Percentiles rank a stretch among this genome's conserved stretches.
Evolutionary conservation across 305 asterid genomes (phyloP).

Genomic region (Fraxinus xanthoxyloides): DNA sequence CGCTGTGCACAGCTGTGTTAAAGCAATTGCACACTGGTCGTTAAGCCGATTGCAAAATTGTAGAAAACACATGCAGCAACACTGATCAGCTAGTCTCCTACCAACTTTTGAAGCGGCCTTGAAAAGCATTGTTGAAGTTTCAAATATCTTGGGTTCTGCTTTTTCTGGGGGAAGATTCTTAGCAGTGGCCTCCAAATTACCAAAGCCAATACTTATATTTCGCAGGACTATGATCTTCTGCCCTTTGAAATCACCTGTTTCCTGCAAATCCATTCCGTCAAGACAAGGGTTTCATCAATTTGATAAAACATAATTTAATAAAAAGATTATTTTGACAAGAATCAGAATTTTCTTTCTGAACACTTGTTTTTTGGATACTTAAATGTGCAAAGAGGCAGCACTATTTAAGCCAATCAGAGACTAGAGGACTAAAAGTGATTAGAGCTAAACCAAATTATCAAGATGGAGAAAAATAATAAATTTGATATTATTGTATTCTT

Average conservation of each 20-base stretch:
- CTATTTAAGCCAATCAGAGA: neutral
- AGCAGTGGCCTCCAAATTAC: conserved; percentile 58
- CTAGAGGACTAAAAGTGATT: neutral
- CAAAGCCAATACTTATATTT: conserved; percentile 56
- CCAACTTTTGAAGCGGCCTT: conserved; percentile 55
- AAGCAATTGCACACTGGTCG: conserved; percentile 65
- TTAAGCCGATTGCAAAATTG: conserved; percentile 50
- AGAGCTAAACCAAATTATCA: neutral
- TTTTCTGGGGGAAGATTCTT: conserved; percentile 58
- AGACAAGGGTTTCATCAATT: neutral
- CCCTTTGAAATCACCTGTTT: conserved; percentile 18
- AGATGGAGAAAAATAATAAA: neutral
- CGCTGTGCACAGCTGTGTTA: conserved; percentile 65
- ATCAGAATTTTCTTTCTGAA: neutral
- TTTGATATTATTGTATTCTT: neutral
- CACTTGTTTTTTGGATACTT: neutral
- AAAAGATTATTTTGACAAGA: neutral
- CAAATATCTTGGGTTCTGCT: conserved; percentile 61
- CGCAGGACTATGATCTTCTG: conserved; percentile 43
- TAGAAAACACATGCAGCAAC: conserved; percentile 79
- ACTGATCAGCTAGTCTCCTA: conserved; percentile 38
- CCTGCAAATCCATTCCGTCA: conserved; percentile 32
- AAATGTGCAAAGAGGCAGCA: neutral
- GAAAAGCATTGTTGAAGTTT: conserved; percentile 53
- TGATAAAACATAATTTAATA: neutral